A percentile compares a stretch with the other conserved stretches of the same genome.
phyloP scores from a whole-genome alignment of 2,329 filamentous ascomycete species.

The Aspergillus calidoustus region DNA sequence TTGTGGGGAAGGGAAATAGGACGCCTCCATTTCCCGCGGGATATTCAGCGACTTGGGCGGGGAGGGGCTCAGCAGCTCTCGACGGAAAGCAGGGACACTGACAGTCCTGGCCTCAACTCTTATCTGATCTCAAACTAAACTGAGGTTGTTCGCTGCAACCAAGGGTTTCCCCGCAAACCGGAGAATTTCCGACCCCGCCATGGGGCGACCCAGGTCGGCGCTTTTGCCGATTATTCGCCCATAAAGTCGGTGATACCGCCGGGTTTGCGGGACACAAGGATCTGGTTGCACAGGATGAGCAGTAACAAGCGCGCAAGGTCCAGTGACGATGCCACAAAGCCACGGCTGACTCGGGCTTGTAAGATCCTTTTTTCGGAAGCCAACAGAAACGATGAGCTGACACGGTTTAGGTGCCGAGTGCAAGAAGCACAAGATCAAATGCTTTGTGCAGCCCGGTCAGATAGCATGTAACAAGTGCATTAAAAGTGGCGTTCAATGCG shows the following conservation, averaged over 20 bases:
- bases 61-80: too few relatives aligned
- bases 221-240: conserved; percentile 23
- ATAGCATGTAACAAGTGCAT: conserved; percentile 12
- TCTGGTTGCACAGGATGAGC: neutral
- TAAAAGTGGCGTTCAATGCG: conserved; percentile 10
- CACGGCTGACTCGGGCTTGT: neutral
- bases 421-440: conserved; percentile 19
- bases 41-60: too few relatives aligned
- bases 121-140: neutral
- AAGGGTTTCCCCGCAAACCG: neutral
- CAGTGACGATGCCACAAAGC: neutral
- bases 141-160: too few relatives aligned
- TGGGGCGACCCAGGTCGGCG: neutral
- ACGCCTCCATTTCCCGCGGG: too few relatives aligned
- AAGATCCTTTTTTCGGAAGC: neutral
- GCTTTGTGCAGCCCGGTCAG: conserved; percentile 25
- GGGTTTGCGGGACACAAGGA: neutral
- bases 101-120: neutral
- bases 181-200: neutral
- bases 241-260: neutral
- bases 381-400: neutral
- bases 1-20: too few relatives aligned
- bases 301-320: neutral
- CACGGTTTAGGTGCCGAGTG: conserved; percentile 14
- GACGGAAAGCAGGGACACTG: too few relatives aligned